Evolutionary conservation across 1,139 yeast genomes (phyloP).

Genomic region (Blastobotrys niveus): DNA sequence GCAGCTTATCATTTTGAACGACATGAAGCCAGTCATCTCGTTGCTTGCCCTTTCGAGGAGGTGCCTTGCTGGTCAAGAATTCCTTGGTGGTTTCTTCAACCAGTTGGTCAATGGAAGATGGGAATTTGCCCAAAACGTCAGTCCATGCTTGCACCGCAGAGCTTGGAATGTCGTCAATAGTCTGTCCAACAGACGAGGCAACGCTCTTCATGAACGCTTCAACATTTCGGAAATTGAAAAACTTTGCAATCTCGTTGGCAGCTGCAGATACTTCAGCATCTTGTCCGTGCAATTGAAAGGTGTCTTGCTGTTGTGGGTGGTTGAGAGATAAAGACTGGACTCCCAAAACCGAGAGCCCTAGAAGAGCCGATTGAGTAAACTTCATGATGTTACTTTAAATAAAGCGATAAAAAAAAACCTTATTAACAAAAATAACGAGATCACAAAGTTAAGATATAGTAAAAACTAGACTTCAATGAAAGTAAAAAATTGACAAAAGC

Average conservation of each 20-base stretch:
- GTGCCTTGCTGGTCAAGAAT: conserved; percentile 26
- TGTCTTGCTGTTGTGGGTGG: conserved; percentile 3
- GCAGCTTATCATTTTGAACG: conserved; percentile 30
- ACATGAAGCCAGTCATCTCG: conserved; percentile 26
- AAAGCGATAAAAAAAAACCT: neutral
- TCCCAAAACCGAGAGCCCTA: neutral
- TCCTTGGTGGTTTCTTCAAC: conserved; percentile 9
- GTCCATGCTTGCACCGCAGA: conserved; percentile 30
- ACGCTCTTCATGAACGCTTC: conserved; percentile 16
- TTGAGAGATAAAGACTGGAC: neutral
- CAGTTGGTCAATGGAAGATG: conserved; percentile 13
- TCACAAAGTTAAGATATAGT: no score
- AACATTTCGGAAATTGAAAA: conserved; percentile 9
- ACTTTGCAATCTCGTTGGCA: conserved; percentile 12
- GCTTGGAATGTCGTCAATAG: conserved; percentile 26
- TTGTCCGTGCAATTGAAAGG: conserved; percentile 5
- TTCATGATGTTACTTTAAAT: neutral
- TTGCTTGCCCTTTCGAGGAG: conserved; percentile 27
- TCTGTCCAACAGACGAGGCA: conserved; percentile 27
- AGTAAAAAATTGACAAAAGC: no score
- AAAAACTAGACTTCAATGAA: no score
- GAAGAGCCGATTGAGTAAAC: neutral
- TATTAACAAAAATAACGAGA: no score
- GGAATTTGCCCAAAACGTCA: conserved; percentile 22
- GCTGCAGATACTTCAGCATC: conserved; percentile 1